phyloP scores from a whole-genome alignment of 306 rosid genomes.

The Vicia sativa region DNA sequence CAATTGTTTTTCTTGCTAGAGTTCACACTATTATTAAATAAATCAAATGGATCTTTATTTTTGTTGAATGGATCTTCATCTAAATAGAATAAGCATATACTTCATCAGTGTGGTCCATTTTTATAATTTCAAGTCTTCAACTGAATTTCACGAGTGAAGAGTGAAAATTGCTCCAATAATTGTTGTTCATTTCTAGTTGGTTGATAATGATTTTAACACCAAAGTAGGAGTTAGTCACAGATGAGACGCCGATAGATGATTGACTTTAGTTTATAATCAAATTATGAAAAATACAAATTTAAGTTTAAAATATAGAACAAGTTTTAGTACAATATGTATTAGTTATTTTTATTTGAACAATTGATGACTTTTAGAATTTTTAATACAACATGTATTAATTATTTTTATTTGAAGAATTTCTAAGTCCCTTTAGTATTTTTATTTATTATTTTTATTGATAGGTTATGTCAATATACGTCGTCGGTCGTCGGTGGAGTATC shows the following conservation, averaged over 20 bases:
- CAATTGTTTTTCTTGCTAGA: not conserved
- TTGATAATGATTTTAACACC: not conserved
- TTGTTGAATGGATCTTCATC: not conserved
- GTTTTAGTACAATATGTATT: too few species aligned
- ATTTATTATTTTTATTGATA: too few species aligned
- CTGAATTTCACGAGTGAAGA: conserved; percentile 47
- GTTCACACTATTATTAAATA: not conserved
- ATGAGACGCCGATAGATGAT: not conserved
- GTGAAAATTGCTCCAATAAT: conserved; percentile 31
- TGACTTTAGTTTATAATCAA: conserved; percentile 18
- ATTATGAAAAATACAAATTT: not conserved
- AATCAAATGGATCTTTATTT: not conserved
- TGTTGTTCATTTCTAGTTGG: conserved; percentile 10
- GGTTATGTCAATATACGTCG: too few species aligned
- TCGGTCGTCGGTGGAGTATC: too few species aligned
- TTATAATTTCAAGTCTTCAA: conserved; percentile 15
- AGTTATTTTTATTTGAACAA: too few species aligned
- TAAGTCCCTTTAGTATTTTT: too few species aligned
- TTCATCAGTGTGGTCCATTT: not conserved
- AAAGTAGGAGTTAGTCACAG: not conserved
- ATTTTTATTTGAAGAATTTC: too few species aligned
- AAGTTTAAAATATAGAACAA: too few species aligned
- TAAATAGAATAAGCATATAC: not conserved
- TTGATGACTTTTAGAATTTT: too few species aligned
- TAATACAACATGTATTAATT: too few species aligned